A percentile compares a stretch with the other conserved stretches of the same genome.
These are phyloP conservation scores for Ogataea zsoltii DNA, from an alignment of 805 yeast genomes.

Conservation along the genomic window DNA sequence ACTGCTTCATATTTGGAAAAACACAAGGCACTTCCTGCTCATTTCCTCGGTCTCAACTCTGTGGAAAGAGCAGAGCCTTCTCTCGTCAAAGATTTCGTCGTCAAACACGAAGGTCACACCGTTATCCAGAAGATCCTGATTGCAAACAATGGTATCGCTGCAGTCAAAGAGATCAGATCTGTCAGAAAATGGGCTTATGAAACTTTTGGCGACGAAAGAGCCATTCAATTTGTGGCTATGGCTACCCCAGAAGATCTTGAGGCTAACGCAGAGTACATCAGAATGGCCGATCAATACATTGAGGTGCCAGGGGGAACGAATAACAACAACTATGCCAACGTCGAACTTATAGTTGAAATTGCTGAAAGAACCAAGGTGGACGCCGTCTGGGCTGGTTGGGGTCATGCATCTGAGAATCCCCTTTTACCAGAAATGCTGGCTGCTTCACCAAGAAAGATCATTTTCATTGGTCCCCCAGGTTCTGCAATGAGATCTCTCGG, in stretches of 20 bases:
- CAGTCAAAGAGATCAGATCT: conserved; percentile 96
- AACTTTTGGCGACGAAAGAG: conserved; percentile 94
- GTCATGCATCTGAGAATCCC: conserved; percentile 99
- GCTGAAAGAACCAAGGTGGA: conserved; percentile 97
- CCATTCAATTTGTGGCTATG: conserved; percentile 95
- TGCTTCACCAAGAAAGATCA: conserved; percentile 83
- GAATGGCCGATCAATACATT: conserved; percentile 98
- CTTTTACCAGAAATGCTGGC: conserved; percentile 90
- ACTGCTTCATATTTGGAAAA: conserved; percentile 19
- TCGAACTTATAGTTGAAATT: conserved; percentile 91
- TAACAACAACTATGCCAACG: conserved; percentile 97
- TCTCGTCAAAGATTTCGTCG: conserved; percentile 79
- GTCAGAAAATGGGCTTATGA: conserved; percentile 99
- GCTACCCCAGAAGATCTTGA: conserved; percentile 99
- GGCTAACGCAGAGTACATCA: conserved; percentile 95
- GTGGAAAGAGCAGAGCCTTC: conserved; percentile 77
- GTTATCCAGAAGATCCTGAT: conserved; percentile 85
- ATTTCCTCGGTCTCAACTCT: conserved; percentile 83
- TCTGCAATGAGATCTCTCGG: conserved; percentile 99
- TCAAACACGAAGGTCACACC: conserved; percentile 88
- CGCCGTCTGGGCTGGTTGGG: conserved; percentile 99
- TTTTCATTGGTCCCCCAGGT: conserved; percentile 99
- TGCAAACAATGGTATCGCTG: conserved; percentile 99
- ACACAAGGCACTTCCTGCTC: conserved; percentile 52
- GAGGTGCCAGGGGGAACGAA: conserved; percentile 99